These are phyloP conservation scores for Pleurotus sapidus DNA, from an alignment of 768 basidiomycete species.

Conservation along the genomic window DNA sequence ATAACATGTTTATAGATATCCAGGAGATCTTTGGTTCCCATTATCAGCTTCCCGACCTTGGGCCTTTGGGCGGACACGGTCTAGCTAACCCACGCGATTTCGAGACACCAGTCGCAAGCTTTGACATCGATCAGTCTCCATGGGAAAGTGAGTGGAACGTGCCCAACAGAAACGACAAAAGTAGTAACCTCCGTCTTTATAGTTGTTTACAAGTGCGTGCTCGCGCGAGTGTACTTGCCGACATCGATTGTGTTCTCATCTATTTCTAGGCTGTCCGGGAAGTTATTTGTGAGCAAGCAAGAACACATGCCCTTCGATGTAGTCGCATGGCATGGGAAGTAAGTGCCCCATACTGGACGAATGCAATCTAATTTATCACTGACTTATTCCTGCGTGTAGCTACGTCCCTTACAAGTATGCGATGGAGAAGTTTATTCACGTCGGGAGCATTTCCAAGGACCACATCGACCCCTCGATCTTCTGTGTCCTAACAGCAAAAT, in stretches of 20 bases:
- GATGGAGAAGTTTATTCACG: conserved; percentile 58
- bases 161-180: background rate
- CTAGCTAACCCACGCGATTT: conserved; percentile 68
- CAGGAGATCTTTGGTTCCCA: conserved; percentile 65
- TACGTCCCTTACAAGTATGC: conserved; percentile 70
- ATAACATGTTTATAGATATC: conserved; percentile 37
- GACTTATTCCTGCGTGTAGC: conserved; percentile 22
- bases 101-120: conserved; percentile 59
- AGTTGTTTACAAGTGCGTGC: conserved; percentile 55
- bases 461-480: conserved; percentile 72
- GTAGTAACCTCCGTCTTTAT: background rate
- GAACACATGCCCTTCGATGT: conserved; percentile 72
- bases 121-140: conserved; percentile 60
- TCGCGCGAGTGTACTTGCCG: conserved; percentile 30
- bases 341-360: conserved; percentile 16
- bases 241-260: background rate
- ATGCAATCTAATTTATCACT: background rate
- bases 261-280: conserved; percentile 44
- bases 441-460: conserved; percentile 64
- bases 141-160: conserved; percentile 46
- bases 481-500: conserved; percentile 65
- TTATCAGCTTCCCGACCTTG: conserved; percentile 61
- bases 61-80: conserved; percentile 63
- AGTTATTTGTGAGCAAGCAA: conserved; percentile 51
- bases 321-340: conserved; percentile 72